Evolutionary conservation across 2,329 filamentous ascomycete genomes (phyloP).

Genomic region (Colletotrichum spinosum): DNA sequence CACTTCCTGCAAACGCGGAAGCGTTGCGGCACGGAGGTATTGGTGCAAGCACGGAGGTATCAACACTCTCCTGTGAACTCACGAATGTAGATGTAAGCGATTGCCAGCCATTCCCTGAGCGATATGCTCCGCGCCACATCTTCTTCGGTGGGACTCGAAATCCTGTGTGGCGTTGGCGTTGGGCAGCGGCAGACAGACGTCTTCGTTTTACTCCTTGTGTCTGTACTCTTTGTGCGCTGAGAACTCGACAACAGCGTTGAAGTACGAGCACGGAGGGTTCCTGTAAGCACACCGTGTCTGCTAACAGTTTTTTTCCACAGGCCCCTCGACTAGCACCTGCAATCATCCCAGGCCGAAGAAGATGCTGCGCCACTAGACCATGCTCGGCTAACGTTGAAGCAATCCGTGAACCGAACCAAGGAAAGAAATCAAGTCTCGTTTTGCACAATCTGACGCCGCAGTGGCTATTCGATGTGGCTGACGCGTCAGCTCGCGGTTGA

Average conservation of each 20-base stretch:
- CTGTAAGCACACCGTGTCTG: constrained; percentile 17
- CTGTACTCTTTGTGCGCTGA: not conserved
- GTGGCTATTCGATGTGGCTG: constrained; percentile 18
- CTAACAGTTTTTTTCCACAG: constrained; percentile 17
- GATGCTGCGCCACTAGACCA: too few species aligned
- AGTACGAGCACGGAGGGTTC: not conserved
- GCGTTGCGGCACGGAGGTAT: too few species aligned
- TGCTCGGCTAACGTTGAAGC: too few species aligned
- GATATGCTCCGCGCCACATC: too few species aligned
- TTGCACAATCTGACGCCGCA: not conserved
- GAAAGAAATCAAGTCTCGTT: not conserved
- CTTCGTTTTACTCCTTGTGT: not conserved
- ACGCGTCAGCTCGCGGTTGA: constrained; percentile 2
- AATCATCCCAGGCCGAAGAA: not conserved
- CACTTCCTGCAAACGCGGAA: not conserved
- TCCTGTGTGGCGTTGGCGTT: not conserved
- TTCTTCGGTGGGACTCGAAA: too few species aligned
- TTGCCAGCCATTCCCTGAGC: too few species aligned
- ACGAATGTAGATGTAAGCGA: too few species aligned
- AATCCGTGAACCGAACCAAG: constrained; percentile 3
- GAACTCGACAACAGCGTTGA: not conserved
- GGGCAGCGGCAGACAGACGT: not conserved
- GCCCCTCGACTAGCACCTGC: constrained; percentile 22
- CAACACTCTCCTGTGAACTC: too few species aligned
- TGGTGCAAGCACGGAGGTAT: too few species aligned